Base-by-base conservation (phyloP, 371 early-diverging fungal genomes). In the Enterocytospora artemiae region DNA sequence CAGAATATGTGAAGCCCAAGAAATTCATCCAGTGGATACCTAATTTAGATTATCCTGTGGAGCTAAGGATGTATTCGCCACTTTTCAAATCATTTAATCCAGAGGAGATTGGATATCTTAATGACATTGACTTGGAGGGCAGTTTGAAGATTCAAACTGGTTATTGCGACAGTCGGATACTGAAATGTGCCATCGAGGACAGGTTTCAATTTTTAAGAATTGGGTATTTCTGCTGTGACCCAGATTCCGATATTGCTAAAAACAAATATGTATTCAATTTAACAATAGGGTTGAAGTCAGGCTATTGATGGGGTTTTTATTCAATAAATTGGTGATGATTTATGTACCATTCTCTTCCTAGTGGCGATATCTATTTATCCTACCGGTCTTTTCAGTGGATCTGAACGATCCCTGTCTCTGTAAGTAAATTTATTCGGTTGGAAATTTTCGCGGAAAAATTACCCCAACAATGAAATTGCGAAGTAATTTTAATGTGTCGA, bases 21-120 rank as follows among this genome's bases (percentile, higher is more conserved):
- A 87, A 95, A 0, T 92, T 85, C 78, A 93, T 95, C 78, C 96
- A 96, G 74, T 96, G 97, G 97, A 83, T 96, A 18, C 88, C 87
- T 25, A 84, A 88, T 62, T 82, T 86, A 30, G 78, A 82, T 61
- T 59, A 37, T 16, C 69, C 89, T 43, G 83, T 85, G 58, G 88
- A 91, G 76, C 80, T 89, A 28, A 82, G 91, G 51, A 73, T 89
- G 44, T 92, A 89, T 80, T 81, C 83, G 27, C 81, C 84, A 46
- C 82, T 96, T 4, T 96, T 96, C 80, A 80, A 82, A 63, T 70
- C 92, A 88, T 76, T 81, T 82, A 69, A 89, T 90, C 80, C 94
- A 90, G 44, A 79, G 24, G 81, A 79, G 25, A 89, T 84, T 1
- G 94, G 93, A 49, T 94, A 83, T 81, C 73, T 96, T 69, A 80